Base-by-base conservation (phyloP, 116 monocot species). In the Phalaenopsis hybrid region DNA sequence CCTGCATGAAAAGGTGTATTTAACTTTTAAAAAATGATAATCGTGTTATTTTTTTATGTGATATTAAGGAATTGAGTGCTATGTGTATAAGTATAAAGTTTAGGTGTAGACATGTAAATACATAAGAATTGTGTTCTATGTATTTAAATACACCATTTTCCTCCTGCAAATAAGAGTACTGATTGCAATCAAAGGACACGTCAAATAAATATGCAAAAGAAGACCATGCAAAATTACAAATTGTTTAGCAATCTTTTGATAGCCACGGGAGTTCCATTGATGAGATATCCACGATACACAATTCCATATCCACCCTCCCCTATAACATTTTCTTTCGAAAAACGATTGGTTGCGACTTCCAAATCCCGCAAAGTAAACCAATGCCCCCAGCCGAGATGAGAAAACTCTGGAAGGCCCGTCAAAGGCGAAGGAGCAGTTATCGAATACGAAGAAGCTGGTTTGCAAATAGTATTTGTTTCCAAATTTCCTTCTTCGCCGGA, bases 271-370 rank as follows among this genome's bases (percentile, higher is more conserved):
- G 86, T 84, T 59, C 95, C 95, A 85, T 93, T 96, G 79, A 90
- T 83, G 31, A 96, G 82, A 15, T 44, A 69, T 45, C 95, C 95
- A 76, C 82, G 83, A 48, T 93, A 96, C 67, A 96, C 95, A 85
- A 96, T 82, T 9, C 95, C 93, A 84, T 96, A 96, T 49, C 95
- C 95, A 77, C 95, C 95, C 79, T 96, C 95, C 44, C 95, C 95
- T 13, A 96, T 78, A 58, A 93, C 81, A 87, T 90, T 91, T 16
- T 93, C 95, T 82, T 84, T 93, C 48, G 93, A 86, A 83, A 96
- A 96, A 34, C 84, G 89, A 86, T 90, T 85, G 16, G 95, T 91
- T 28, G 93, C 91, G 58, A 85, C 33, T 63, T 96, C 93, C 63
- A 93, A 75, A 82, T 96, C 95, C 78, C 93, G 88, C 69, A 96